Conservation (phyloP, 768 basidiomycete genomes). For the Clitopilus hobsonii region DNA sequence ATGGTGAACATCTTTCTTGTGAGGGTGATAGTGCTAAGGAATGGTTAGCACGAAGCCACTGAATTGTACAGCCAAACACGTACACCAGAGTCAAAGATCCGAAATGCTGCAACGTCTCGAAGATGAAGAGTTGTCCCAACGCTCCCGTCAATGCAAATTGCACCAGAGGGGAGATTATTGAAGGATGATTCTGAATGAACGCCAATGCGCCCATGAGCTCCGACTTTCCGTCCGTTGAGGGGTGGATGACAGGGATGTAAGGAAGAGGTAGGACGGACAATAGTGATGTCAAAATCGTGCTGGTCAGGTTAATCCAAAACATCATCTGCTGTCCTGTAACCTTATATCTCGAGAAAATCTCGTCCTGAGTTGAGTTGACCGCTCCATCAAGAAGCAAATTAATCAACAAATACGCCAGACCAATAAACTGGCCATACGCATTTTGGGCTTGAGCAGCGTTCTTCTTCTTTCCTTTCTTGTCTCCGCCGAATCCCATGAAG, state of each 20-base stretch:
- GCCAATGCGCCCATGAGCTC: conserved; percentile 66
- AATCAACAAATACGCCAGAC: conserved; percentile 70
- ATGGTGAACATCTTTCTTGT: conserved; percentile 98
- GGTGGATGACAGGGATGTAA: conserved; percentile 79
- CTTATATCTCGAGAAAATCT: conserved; percentile 80
- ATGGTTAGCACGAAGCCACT: conserved; percentile 4
- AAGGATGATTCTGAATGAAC: conserved; percentile 78
- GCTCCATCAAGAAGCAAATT: conserved; percentile 92
- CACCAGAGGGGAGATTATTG: conserved; percentile 64
- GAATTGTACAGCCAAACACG: conserved; percentile 4
- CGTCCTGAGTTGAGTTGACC: conserved; percentile 94
- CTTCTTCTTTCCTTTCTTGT: conserved; percentile 36
- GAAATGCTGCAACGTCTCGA: conserved; percentile 90
- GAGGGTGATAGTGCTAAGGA: conserved; percentile 80
- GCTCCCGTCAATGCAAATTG: conserved; percentile 90
- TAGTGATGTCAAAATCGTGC: conserved; percentile 64
- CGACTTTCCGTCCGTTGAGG: conserved; percentile 48
- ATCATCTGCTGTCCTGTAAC: conserved; percentile 95
- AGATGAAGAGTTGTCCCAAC: conserved; percentile 95
- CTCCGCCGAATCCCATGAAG: conserved; percentile 87
- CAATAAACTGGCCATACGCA: conserved; percentile 60
- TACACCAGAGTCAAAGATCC: conserved; percentile 88
- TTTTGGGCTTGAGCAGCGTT: conserved; percentile 28
- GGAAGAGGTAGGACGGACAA: conserved; percentile 75
- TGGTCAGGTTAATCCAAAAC: conserved; percentile 94